Evolutionary conservation across 2,329 filamentous ascomycete genomes (phyloP).

Genomic region (Reticulascus tulasneorum): DNA sequence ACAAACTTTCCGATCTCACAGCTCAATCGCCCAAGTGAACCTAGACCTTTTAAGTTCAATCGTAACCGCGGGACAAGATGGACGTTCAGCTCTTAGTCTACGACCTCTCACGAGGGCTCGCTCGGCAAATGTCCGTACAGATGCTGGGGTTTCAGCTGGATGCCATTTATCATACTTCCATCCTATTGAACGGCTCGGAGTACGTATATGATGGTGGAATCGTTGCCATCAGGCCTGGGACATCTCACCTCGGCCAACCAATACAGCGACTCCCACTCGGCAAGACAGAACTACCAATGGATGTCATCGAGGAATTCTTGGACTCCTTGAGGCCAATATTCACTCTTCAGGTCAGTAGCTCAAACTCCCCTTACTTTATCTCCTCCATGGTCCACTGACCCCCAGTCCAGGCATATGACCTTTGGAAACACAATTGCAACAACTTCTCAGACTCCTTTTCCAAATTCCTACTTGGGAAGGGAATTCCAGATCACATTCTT

Average conservation of each 20-base stretch:
- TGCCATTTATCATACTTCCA: conserved; percentile 91
- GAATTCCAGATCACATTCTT: conserved; percentile 82
- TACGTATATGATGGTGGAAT: conserved; percentile 89
- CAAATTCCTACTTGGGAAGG: conserved; percentile 82
- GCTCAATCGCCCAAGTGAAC: too few species aligned
- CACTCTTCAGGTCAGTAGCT: conserved; percentile 60
- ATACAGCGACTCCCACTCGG: conserved; percentile 75
- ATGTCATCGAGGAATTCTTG: conserved; percentile 82
- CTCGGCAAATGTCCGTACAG: conserved; percentile 50
- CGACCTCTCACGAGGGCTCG: conserved; percentile 65
- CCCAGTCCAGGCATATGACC: conserved; percentile 69
- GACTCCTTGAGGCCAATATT: conserved; percentile 80
- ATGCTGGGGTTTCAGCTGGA: conserved; percentile 65
- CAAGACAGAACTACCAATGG: conserved; percentile 70
- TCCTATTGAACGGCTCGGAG: conserved; percentile 79
- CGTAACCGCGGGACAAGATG: conserved; percentile 45
- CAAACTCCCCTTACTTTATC: not conserved
- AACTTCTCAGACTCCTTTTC: conserved; percentile 93
- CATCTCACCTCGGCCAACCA: conserved; percentile 81
- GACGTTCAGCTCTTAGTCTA: conserved; percentile 76
- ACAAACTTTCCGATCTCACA: too few species aligned
- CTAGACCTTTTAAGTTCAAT: not conserved
- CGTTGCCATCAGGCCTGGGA: conserved; percentile 73
- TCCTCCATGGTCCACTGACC: not conserved
- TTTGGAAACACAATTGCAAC: conserved; percentile 93